Conservation (phyloP, 306 rosid genomes). For the Morella rubra region DNA sequence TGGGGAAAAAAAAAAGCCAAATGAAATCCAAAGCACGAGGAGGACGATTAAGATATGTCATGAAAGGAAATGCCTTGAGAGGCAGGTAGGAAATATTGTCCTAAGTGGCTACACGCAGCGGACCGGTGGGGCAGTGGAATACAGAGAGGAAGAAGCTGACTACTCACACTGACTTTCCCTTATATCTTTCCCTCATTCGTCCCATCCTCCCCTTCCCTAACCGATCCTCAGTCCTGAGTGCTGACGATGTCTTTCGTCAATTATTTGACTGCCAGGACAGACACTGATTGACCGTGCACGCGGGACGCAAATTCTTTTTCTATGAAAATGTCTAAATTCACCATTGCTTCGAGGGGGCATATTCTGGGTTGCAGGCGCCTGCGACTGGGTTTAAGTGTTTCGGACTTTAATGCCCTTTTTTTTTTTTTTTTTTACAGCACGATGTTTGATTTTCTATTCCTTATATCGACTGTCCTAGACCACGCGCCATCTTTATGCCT, state of each 20-base stretch:
- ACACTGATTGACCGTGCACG: conserved; percentile 26
- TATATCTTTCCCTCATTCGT: not conserved
- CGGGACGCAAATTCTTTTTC: conserved; percentile 6
- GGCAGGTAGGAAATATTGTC: not conserved
- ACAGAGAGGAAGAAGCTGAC: conserved; percentile 4
- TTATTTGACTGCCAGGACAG: conserved; percentile 26
- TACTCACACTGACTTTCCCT: not conserved
- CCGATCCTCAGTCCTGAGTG: not conserved
- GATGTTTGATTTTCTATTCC: too few relatives aligned
- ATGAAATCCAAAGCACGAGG: too few relatives aligned
- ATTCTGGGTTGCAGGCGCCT: not conserved
- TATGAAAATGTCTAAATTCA: not conserved
- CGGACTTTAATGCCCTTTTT: not conserved
- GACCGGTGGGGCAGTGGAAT: not conserved
- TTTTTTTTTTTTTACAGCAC: too few relatives aligned
- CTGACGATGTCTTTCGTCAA: not conserved
- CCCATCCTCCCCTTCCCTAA: not conserved
- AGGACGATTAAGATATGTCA: not conserved
- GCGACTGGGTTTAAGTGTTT: not conserved
- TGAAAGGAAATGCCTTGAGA: not conserved
- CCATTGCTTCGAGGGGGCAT: not conserved
- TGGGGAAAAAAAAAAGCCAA: too few relatives aligned
- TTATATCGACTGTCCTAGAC: not conserved
- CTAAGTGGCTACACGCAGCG: not conserved
- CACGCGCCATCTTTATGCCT: not conserved